Evolutionary conservation across 1,284 basidiomycete genomes (phyloP), one percentile per base, ranked within the genome.

Genomic region (Acaromyces ingoldii): DNA sequence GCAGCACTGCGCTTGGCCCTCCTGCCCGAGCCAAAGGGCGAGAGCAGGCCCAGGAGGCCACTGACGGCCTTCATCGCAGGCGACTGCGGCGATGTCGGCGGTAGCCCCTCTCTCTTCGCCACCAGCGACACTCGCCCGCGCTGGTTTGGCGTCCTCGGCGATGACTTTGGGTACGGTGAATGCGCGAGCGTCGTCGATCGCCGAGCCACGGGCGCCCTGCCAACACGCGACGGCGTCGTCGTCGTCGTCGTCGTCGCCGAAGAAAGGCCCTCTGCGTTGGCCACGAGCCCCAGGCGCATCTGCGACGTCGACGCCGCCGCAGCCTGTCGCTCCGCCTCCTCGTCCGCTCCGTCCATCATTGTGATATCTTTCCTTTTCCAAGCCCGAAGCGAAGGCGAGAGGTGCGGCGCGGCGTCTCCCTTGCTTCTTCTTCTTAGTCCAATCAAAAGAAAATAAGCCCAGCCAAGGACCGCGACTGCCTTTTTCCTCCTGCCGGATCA

Each of bases 1-100:
- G 48, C 48, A 17, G 48, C 48, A 21, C 48, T 49, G 26, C 17
- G 24, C 25, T 26, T 49, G 17, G 48, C 48, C 36, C 36, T 17
- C 19, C 38, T 19, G n/a, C n/a, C n/a, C 30, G 21, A 26, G 10
- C 11, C 36, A 30, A 43, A 49, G 41, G 48, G 48, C 39, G 46
- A 46, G 15, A 49, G 15, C 26, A 49, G 11, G 17, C 46, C 34
- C 21, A 40, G 26, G 24, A 49, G 34, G 13, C 33, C 24, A 19
- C 19, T 21, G 7, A 49, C 17, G 19, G 37, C 46, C n/a, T 30
- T 25, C 46, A 49, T 49, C 34, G 33, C 26, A 15, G 46, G 46
- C 6, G 33, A 38, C 15, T 40, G 31, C 15, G 46, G 46, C 31
- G 46, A 26, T 21, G n/a, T 11, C 17, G 13, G 19, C 4, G 42